phyloP scores from a whole-genome alignment of 257 asterid genomes.

The Solanum tacnaense region DNA sequence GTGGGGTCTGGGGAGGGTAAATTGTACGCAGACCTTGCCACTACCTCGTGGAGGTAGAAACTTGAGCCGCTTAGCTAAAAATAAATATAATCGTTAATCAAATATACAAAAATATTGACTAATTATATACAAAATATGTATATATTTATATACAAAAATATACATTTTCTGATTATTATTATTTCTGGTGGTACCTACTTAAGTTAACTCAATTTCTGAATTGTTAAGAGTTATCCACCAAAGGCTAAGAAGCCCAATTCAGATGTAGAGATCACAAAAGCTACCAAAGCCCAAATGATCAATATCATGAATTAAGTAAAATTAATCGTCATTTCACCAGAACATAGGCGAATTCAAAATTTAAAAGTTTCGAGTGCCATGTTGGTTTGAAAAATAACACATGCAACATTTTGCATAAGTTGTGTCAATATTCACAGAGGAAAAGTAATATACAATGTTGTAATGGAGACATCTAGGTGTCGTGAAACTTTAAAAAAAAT shows the following conservation, averaged over 20 bases:
- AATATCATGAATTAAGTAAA: not conserved
- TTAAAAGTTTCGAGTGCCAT: not conserved
- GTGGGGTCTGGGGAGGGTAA: too few species aligned
- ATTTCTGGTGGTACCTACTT: not conserved
- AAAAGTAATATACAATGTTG: not conserved
- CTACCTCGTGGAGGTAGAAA: too few species aligned
- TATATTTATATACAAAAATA: too few species aligned
- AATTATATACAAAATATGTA: too few species aligned
- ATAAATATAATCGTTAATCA: too few species aligned
- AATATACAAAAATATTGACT: too few species aligned
- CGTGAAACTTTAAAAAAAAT: not conserved
- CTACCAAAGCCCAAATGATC: not conserved
- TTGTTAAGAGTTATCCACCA: not conserved
- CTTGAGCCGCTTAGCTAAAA: too few species aligned
- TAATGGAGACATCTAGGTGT: not conserved
- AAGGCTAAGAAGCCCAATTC: not conserved
- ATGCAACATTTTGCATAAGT: not conserved
- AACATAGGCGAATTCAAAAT: not conserved
- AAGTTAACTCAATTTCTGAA: not conserved
- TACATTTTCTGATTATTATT: not conserved
- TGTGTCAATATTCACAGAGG: not conserved
- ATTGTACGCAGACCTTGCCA: too few species aligned
- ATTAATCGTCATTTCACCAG: not conserved
- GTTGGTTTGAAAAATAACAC: not conserved
- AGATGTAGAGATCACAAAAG: not conserved